Evolutionary conservation across 805 yeast genomes (phyloP), one percentile per base, ranked within the genome.

Genomic region (Candida orba): DNA sequence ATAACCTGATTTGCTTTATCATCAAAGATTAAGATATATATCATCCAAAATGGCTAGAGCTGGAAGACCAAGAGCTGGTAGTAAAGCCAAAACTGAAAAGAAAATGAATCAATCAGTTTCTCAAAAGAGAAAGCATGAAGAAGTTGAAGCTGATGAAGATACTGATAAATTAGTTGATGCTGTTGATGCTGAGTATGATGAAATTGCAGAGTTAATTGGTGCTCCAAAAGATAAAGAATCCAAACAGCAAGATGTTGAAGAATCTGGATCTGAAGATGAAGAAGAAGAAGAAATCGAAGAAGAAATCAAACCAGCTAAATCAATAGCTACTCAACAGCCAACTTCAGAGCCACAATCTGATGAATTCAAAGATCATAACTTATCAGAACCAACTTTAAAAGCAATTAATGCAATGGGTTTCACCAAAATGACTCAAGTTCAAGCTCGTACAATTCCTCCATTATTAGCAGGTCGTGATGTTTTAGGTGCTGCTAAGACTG

Each of bases 401-500:
- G 91, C 96, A 20, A 81, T 93, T 52, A 71, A 72, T 34, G 82
- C 79, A 30, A 86, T 93, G 96, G 97, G 96, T 1, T 93, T 93
- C 68, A 72, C 78, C 13, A 82, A 69, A 41, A 87, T 93, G 97
- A 95, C 99, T 1, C 79, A 81, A 50, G 98, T 93, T 9, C 99
- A 93, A 67, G 83, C 95, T 24, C 80, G 91, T 66, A 89, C 99
- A 12, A 93, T 93, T 44, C 98, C 99, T 7, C 98, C 99, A 10
- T 72, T 93, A 49, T 68, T 95, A 50, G 97, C 98, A 1, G 99
- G 99, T 36, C 79, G 91, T 55, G 99, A 93, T 66, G 98, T 95
- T 18, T 73, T 93, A 43, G 99, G 99, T 53, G 99, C 99, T n/a
- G 99, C 99, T 45, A 91, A 90, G 68, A 93, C 99, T 3, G 99